These are phyloP conservation scores for Pseudogymnoascus sp. DNA, from an alignment of 2,329 filamentous ascomycete species.

Conservation along the genomic window DNA sequence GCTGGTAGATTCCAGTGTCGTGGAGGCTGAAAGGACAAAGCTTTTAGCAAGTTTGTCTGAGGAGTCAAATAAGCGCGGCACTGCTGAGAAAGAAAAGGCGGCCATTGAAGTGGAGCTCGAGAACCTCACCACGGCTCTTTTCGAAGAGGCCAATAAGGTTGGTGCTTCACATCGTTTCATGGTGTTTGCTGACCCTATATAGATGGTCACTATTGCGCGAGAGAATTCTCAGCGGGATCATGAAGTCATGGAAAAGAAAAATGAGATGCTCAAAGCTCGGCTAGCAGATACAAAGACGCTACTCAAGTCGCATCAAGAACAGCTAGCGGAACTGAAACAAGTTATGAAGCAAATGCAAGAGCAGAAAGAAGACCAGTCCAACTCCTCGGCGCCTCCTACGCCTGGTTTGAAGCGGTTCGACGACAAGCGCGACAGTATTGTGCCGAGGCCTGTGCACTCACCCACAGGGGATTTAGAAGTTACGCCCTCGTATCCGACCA, in stretches of 20 bases:
- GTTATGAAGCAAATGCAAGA: constrained; percentile 83
- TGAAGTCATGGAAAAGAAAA: constrained; percentile 71
- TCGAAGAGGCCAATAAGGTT: constrained; percentile 90
- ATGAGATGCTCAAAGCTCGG: constrained; percentile 79
- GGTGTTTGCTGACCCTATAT: constrained; percentile 67
- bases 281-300: constrained; percentile 79
- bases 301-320: constrained; percentile 84
- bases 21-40: constrained; percentile 62
- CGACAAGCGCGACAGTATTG: constrained; percentile 37
- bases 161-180: constrained; percentile 42
- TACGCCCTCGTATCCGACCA: constrained; percentile 52
- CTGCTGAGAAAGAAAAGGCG: constrained; percentile 71
- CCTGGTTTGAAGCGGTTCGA: constrained; percentile 68
- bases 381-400: constrained; percentile 64
- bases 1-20: constrained; percentile 64
- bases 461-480: constrained; percentile 34
- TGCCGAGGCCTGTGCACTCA: constrained; percentile 25
- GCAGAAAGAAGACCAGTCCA: constrained; percentile 63
- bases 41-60: constrained; percentile 52
- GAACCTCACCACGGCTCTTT: constrained; percentile 82
- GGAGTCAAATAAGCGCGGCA: constrained; percentile 55
- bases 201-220: constrained; percentile 89
- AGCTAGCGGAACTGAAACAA: constrained; percentile 80
- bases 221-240: constrained; percentile 81
- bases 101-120: constrained; percentile 90